Evolutionary conservation across 169 alveolate genomes (phyloP).

Genomic region (Plasmodium blacklocki): DNA sequence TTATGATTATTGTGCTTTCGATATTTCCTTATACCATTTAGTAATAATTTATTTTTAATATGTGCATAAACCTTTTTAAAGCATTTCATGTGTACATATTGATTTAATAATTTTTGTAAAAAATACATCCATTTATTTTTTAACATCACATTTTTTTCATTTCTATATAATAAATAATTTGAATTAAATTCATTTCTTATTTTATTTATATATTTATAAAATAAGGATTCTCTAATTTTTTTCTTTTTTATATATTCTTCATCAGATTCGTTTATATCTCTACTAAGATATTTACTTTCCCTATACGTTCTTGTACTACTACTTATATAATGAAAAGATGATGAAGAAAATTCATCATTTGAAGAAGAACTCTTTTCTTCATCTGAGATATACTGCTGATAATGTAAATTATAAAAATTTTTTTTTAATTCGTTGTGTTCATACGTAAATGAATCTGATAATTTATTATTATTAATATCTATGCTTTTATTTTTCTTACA

Average conservation of each 20-base stretch:
- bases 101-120: conserved; percentile 46
- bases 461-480: too few relatives aligned
- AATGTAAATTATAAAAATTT: conserved; percentile 1
- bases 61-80: conserved; percentile 32
- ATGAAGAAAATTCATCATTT: neutral
- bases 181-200: conserved; percentile 42
- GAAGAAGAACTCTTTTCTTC: conserved; percentile 4
- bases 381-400: neutral
- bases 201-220: conserved; percentile 40
- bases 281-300: neutral
- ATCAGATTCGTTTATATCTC: conserved; percentile 9
- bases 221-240: conserved; percentile 31
- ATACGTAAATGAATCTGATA: neutral
- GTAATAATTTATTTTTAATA: conserved; percentile 23
- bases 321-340: too few relatives aligned
- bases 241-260: conserved; percentile 51
- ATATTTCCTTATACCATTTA: conserved; percentile 20
- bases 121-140: conserved; percentile 25
- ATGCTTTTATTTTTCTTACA: neutral
- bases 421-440: neutral
- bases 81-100: conserved; percentile 44
- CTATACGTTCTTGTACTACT: neutral
- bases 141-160: neutral
- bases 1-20: conserved; percentile 3
- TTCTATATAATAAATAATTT: conserved; percentile 11